A percentile compares a stretch with the other conserved stretches of the same genome.
Evolutionary conservation across 495 filamentous ascomycete species (phyloP).

Genomic region (Beverwykella pulmonaria): DNA sequence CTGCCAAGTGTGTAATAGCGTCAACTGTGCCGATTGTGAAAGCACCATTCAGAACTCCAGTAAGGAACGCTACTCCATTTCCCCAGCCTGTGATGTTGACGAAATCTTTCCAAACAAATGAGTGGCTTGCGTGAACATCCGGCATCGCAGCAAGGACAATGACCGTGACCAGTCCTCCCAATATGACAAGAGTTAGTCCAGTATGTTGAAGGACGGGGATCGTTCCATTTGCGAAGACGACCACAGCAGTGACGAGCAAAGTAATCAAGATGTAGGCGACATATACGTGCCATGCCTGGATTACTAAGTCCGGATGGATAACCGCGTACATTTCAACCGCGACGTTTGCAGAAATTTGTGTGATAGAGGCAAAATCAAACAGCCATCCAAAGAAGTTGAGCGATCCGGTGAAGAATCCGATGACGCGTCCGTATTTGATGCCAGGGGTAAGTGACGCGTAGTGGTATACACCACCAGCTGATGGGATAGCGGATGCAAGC

Average conservation of each 20-base stretch:
- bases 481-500: slow-evolving; percentile 78
- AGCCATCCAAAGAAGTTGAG: slow-evolving; percentile 77
- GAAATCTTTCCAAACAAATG: slow-evolving; percentile 45
- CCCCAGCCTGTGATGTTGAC: slow-evolving; percentile 61
- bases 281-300: slow-evolving; percentile 74
- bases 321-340: slow-evolving; percentile 66
- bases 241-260: slow-evolving; percentile 64
- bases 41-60: slow-evolving; percentile 84
- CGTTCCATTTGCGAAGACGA: slow-evolving; percentile 69
- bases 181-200: slow-evolving; percentile 64
- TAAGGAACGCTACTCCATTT: slow-evolving; percentile 73
- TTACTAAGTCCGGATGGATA: slow-evolving; percentile 66
- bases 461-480: slow-evolving; percentile 78
- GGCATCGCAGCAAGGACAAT: slow-evolving; percentile 78
- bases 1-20: slow-evolving; percentile 71
- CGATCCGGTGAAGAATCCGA: slow-evolving; percentile 74
- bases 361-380: slow-evolving; percentile 66
- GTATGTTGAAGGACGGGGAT: slow-evolving; percentile 68
- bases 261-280: slow-evolving; percentile 66
- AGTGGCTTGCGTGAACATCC: slow-evolving; percentile 43
- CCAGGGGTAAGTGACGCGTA: slow-evolving; percentile 79
- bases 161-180: slow-evolving; percentile 66
- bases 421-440: slow-evolving; percentile 64
- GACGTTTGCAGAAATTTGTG: slow-evolving; percentile 64
- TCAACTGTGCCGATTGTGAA: slow-evolving; percentile 83